These are phyloP conservation scores for Ceratocystiopsis minuta DNA, from an alignment of 2,329 filamentous ascomycete genomes.

Conservation along the genomic window DNA sequence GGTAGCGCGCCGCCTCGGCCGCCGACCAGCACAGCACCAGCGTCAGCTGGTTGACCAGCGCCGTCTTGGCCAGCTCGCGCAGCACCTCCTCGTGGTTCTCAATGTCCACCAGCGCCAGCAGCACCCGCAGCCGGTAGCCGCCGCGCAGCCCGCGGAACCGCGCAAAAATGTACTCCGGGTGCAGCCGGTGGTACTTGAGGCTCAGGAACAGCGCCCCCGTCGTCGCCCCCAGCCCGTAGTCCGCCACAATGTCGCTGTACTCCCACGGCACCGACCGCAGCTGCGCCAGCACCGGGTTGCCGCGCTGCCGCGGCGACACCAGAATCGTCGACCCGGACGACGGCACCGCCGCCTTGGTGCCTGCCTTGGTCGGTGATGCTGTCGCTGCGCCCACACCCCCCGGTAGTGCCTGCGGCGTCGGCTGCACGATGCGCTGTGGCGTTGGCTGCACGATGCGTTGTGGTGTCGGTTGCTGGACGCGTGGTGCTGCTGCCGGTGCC, in stretches of 20 bases:
- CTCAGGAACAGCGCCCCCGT: constrained; percentile 83
- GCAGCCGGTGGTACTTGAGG: constrained; percentile 90
- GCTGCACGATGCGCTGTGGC: constrained; percentile 51
- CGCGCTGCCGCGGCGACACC: constrained; percentile 83
- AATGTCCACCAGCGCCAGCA: constrained; percentile 88
- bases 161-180: constrained; percentile 95
- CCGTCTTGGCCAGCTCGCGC: constrained; percentile 82
- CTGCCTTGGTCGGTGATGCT: neutral
- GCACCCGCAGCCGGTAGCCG: constrained; percentile 69
- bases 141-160: constrained; percentile 71
- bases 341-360: constrained; percentile 13
- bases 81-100: constrained; percentile 81
- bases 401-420: constrained; percentile 70
- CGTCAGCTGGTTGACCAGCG: constrained; percentile 80
- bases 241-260: constrained; percentile 88
- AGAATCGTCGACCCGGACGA: constrained; percentile 59
- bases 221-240: constrained; percentile 74
- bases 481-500: constrained; percentile 20
- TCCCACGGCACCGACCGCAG: constrained; percentile 81
- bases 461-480: constrained; percentile 30
- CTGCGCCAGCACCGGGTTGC: constrained; percentile 76
- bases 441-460: constrained; percentile 31
- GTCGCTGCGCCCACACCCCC: constrained; percentile 15
- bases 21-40: constrained; percentile 88
- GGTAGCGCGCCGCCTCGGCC: constrained; percentile 79